Percentiles rank a stretch among this genome's conserved stretches.
Evolutionary conservation across 2,329 filamentous ascomycete species (phyloP).

Genomic region (Pseudohalonectria lignicola): DNA sequence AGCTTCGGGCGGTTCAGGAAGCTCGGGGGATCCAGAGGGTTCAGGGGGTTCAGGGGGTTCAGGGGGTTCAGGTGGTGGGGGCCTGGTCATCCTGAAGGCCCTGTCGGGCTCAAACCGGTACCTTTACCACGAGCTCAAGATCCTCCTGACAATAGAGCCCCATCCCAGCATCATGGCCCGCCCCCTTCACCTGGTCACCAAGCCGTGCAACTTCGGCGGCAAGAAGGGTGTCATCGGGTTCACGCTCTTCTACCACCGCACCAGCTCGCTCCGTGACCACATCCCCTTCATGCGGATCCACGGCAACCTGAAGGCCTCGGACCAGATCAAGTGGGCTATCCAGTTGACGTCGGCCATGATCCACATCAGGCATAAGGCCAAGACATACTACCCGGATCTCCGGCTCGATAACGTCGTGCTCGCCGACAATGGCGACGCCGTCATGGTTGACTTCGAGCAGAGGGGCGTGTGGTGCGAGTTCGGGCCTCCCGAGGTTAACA

Average conservation of each 20-base stretch:
- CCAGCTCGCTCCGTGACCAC: slow-evolving; percentile 44
- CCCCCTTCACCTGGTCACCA: slow-evolving; percentile 43
- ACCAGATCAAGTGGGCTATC: slow-evolving; percentile 41
- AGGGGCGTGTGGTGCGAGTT: slow-evolving; percentile 53
- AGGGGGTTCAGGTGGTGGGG: slow-evolving; percentile 9
- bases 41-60: not conserved
- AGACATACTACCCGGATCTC: slow-evolving; percentile 45
- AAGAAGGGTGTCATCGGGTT: slow-evolving; percentile 47
- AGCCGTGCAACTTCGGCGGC: slow-evolving; percentile 41
- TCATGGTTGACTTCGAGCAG: slow-evolving; percentile 54
- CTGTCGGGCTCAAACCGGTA: slow-evolving; percentile 46
- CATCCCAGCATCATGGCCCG: slow-evolving; percentile 41
- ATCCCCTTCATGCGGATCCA: slow-evolving; percentile 40
- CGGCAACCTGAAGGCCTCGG: slow-evolving; percentile 24
- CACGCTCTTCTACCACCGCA: slow-evolving; percentile 38
- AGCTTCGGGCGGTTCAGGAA: not conserved
- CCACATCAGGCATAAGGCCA: slow-evolving; percentile 33
- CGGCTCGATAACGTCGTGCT: slow-evolving; percentile 49
- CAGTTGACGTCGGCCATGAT: slow-evolving; percentile 40
- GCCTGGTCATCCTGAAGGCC: slow-evolving; percentile 45
- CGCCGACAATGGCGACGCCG: slow-evolving; percentile 29
- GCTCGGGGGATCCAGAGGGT: not conserved
- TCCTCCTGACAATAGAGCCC: slow-evolving; percentile 35
- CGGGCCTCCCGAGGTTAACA: slow-evolving; percentile 47
- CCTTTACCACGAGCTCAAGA: slow-evolving; percentile 49